Evolutionary conservation across 2,329 filamentous ascomycete genomes (phyloP).

Genomic region (Alternaria arbusti): DNA sequence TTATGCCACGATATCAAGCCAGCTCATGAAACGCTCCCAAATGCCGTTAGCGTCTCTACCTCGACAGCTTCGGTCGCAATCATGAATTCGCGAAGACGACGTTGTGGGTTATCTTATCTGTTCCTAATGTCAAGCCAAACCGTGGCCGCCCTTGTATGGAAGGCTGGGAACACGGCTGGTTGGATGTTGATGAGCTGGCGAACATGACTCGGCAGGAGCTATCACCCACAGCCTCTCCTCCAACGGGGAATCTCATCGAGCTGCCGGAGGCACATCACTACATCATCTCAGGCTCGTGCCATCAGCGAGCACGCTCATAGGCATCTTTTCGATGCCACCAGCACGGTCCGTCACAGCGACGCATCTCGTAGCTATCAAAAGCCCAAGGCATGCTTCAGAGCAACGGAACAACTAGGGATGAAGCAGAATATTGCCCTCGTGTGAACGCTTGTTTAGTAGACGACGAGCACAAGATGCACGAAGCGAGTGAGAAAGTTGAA

Average conservation of each 20-base stretch:
- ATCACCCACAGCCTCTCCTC: slow-evolving; percentile 3
- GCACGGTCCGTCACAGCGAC: slow-evolving; percentile 27
- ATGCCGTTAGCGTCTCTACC: neutral
- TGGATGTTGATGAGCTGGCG: slow-evolving; percentile 28
- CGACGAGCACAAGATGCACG: slow-evolving; percentile 18
- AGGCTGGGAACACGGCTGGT: slow-evolving; percentile 3
- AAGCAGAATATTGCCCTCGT: slow-evolving; percentile 1
- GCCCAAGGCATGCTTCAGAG: slow-evolving; percentile 8
- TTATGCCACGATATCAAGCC: neutral
- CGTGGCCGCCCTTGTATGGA: slow-evolving; percentile 24
- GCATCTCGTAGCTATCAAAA: slow-evolving; percentile 29
- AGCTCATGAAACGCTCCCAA: neutral
- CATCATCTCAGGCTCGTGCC: slow-evolving; percentile 16
- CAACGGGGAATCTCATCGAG: slow-evolving; percentile 10
- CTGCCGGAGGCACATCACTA: slow-evolving; percentile 13
- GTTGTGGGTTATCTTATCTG: slow-evolving; percentile 2
- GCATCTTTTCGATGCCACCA: slow-evolving; percentile 8
- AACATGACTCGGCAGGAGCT: slow-evolving; percentile 12
- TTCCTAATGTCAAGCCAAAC: slow-evolving; percentile 7
- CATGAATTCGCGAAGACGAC: neutral
- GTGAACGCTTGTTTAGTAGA: neutral
- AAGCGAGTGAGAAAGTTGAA: slow-evolving; percentile 19
- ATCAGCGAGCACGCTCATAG: slow-evolving; percentile 18
- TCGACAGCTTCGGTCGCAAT: neutral
- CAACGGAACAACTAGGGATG: slow-evolving; percentile 2